These are phyloP conservation scores for Rhizoclosmatium globosum DNA, from an alignment of 192 early-diverging fungal genomes.

Conservation along the genomic window DNA sequence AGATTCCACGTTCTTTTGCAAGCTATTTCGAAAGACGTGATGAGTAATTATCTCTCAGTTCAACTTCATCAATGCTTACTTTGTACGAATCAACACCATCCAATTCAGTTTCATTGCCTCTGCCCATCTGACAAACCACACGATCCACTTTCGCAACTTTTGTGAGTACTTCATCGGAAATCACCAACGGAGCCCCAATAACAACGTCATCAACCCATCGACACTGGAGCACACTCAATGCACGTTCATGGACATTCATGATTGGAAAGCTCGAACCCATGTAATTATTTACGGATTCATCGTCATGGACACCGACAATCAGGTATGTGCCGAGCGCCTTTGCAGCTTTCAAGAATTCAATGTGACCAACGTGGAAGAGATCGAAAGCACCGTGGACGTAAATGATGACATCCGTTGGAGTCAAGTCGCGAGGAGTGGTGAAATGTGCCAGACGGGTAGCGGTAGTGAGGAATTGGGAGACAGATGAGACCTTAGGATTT, in stretches of 20 bases:
- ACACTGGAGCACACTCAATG: slow-evolving; percentile 90
- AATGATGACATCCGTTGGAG: slow-evolving; percentile 78
- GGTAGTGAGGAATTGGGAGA: slow-evolving; percentile 91
- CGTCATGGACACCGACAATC: slow-evolving; percentile 93
- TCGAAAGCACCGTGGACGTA: slow-evolving; percentile 98
- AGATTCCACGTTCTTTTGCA: slow-evolving; percentile 82
- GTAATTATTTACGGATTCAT: slow-evolving; percentile 86
- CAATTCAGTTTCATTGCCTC: slow-evolving; percentile 64
- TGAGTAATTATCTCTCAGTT: slow-evolving; percentile 7
- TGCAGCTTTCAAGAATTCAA: slow-evolving; percentile 90
- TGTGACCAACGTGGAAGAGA: slow-evolving; percentile 94
- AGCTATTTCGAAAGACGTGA: slow-evolving; percentile 50
- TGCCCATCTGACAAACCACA: slow-evolving; percentile 80
- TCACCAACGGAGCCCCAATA: slow-evolving; percentile 89
- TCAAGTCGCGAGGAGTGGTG: slow-evolving; percentile 81
- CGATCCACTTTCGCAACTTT: slow-evolving; percentile 86
- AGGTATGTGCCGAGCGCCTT: slow-evolving; percentile 87
- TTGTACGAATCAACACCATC: slow-evolving; percentile 85
- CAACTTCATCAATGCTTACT: slow-evolving; percentile 42
- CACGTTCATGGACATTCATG: slow-evolving; percentile 96
- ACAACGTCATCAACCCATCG: slow-evolving; percentile 95
- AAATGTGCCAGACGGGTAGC: slow-evolving; percentile 90
- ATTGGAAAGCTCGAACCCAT: slow-evolving; percentile 91
- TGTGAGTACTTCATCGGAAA: slow-evolving; percentile 84
- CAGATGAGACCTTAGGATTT: slow-evolving; percentile 52